phyloP scores from a whole-genome alignment of 257 asterid species.

The Solanum pennellii region DNA sequence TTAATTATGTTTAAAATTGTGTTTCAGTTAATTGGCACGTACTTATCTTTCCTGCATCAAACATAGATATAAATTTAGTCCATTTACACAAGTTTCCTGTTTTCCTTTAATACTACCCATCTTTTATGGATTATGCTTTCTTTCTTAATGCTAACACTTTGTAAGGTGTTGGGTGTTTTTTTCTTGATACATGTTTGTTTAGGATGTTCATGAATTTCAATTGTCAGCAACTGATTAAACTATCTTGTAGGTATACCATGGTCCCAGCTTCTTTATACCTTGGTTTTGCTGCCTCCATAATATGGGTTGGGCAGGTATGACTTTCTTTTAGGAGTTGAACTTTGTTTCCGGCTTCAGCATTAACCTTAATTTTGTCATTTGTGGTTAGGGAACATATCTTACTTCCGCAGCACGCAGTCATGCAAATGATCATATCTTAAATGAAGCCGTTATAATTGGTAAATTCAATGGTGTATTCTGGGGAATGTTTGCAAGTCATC shows the following conservation, averaged over 20 bases:
- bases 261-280: slow-evolving; percentile 84
- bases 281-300: slow-evolving; percentile 87
- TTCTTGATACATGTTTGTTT: not conserved
- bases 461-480: slow-evolving; percentile 79
- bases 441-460: slow-evolving; percentile 72
- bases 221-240: not conserved
- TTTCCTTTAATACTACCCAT: not conserved
- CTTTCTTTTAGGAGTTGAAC: not conserved
- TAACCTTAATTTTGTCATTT: not conserved
- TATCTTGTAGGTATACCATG: slow-evolving; percentile 73
- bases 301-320: slow-evolving; percentile 93
- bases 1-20: not conserved
- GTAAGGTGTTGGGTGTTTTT: not conserved
- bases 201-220: not conserved
- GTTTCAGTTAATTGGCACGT: not conserved
- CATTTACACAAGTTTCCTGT: not conserved
- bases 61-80: not conserved
- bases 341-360: not conserved
- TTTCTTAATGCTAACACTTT: not conserved
- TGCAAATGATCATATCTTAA: slow-evolving; percentile 44
- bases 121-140: not conserved
- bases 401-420: slow-evolving; percentile 71
- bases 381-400: slow-evolving; percentile 78
- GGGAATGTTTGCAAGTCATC: slow-evolving; percentile 85
- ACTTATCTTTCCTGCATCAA: not conserved